Percentiles rank a stretch among this genome's conserved stretches.
These are phyloP conservation scores for Colletotrichum truncatum DNA, from an alignment of 2,329 filamentous ascomycete genomes.

Conservation along the genomic window DNA sequence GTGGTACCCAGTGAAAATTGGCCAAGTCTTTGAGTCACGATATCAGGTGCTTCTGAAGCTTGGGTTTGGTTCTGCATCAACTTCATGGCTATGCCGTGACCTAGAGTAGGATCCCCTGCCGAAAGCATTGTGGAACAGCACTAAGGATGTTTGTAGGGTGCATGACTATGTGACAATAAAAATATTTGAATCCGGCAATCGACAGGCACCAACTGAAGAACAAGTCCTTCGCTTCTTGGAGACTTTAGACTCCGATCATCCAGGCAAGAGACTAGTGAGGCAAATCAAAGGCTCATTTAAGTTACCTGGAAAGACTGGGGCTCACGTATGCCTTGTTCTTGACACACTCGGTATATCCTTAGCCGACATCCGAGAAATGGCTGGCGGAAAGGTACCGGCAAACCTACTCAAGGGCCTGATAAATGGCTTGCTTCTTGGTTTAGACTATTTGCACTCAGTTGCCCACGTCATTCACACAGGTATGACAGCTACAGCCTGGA, in stretches of 20 bases:
- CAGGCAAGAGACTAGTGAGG: conserved; percentile 1
- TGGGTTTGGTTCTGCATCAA: conserved; percentile 38
- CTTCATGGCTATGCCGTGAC: conserved; percentile 37
- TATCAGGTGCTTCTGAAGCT: conserved; percentile 38
- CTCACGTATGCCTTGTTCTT: conserved; percentile 17
- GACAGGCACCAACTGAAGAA: conserved; percentile 17
- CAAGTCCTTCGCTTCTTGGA: not conserved
- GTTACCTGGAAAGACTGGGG: not conserved
- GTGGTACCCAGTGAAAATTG: conserved; percentile 36
- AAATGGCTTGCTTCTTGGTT: conserved; percentile 8
- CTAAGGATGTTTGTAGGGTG: not conserved
- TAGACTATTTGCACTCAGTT: conserved; percentile 25
- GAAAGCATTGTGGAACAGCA: accelerated
- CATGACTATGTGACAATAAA: conserved; percentile 23
- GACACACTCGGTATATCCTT: conserved; percentile 22
- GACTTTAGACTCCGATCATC: conserved; percentile 11
- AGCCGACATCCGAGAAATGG: conserved; percentile 25
- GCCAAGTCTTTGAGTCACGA: conserved; percentile 32
- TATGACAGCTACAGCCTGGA: too few relatives aligned
- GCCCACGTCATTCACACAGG: conserved; percentile 25
- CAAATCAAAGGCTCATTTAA: conserved; percentile 11
- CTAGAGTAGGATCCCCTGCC: conserved; percentile 19
- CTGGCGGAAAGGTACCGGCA: conserved; percentile 20
- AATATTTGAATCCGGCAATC: conserved; percentile 10
- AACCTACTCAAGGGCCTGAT: conserved; percentile 16